A percentile compares a stretch with the other conserved stretches of the same genome.
These are phyloP conservation scores for Sporothrix protearum DNA, from an alignment of 2,329 filamentous ascomycete genomes.

Conservation along the genomic window DNA sequence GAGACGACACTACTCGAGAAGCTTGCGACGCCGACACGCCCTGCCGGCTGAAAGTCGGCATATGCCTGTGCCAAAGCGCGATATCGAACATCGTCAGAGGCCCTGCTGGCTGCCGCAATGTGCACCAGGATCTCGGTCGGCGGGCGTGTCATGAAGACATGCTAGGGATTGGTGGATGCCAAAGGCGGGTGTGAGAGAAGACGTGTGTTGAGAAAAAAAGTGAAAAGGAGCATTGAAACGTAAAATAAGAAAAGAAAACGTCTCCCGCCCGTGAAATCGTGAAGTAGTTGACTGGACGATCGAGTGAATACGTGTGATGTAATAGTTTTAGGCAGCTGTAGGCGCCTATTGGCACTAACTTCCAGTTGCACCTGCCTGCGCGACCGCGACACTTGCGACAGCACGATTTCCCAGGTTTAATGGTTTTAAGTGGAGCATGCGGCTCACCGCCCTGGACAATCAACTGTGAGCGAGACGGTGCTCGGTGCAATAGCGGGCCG, in stretches of 20 bases:
- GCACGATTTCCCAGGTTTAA: not conserved
- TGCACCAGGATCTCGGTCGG: constrained; percentile 56
- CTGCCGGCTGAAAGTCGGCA: constrained; percentile 43
- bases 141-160: constrained; percentile 25
- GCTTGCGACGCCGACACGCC: constrained; percentile 5
- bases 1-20: not conserved
- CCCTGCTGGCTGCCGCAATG: constrained; percentile 49
- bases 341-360: not conserved
- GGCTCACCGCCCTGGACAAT: not conserved
- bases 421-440: not conserved
- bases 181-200: too few relatives aligned
- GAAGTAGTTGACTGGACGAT: constrained; percentile 24
- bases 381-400: not conserved
- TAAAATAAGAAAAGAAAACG: not conserved
- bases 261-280: not conserved
- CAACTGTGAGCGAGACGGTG: not conserved
- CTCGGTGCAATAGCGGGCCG: not conserved
- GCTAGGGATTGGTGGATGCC: not conserved
- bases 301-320: not conserved
- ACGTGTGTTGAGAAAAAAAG: not conserved
- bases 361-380: not conserved
- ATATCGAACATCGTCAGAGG: constrained; percentile 48
- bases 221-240: not conserved
- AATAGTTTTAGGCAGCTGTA: constrained; percentile 15
- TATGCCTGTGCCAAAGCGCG: constrained; percentile 51